phyloP scores from a whole-genome alignment of 1,284 basidiomycete genomes.

The Puccinia polysora region DNA sequence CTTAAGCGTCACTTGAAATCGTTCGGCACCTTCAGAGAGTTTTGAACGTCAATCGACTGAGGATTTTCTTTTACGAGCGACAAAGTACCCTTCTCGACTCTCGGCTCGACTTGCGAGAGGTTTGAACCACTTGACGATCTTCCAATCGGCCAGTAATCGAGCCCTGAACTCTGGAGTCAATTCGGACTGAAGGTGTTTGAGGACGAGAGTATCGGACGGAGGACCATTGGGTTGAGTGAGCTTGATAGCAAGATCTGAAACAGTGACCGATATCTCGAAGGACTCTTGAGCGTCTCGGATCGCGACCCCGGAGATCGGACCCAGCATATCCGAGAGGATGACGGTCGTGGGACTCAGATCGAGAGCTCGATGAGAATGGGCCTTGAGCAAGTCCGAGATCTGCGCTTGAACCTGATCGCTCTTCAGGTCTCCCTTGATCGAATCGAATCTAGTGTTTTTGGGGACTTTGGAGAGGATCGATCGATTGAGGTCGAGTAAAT shows the following conservation, averaged over 20 bases:
- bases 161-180: slow-evolving; percentile 16
- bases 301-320: slow-evolving; percentile 21
- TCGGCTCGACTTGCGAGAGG: slow-evolving; percentile 34
- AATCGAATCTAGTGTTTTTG: slow-evolving; percentile 11
- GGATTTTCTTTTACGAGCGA: slow-evolving; percentile 16
- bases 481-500: slow-evolving; percentile 9
- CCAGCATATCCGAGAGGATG: slow-evolving; percentile 32
- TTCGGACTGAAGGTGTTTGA: slow-evolving; percentile 41
- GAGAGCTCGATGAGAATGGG: not conserved
- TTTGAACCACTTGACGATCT: slow-evolving; percentile 31
- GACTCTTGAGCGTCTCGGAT: slow-evolving; percentile 27
- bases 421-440: slow-evolving; percentile 21
- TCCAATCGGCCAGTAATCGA: slow-evolving; percentile 17
- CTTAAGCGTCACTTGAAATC: too few relatives aligned
- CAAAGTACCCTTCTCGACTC: slow-evolving; percentile 40
- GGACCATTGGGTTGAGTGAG: not conserved
- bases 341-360: not conserved
- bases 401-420: not conserved
- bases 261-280: slow-evolving; percentile 6
- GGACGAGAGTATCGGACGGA: slow-evolving; percentile 5
- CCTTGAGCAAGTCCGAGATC: slow-evolving; percentile 6
- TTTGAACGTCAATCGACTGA: too few relatives aligned
- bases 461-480: slow-evolving; percentile 6
- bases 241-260: slow-evolving; percentile 2
- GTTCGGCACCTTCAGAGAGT: too few relatives aligned